Percentiles rank a stretch among this genome's conserved stretches.
phyloP scores from a whole-genome alignment of 495 filamentous ascomycete genomes.

The Aspergillus carlsbadensis region DNA sequence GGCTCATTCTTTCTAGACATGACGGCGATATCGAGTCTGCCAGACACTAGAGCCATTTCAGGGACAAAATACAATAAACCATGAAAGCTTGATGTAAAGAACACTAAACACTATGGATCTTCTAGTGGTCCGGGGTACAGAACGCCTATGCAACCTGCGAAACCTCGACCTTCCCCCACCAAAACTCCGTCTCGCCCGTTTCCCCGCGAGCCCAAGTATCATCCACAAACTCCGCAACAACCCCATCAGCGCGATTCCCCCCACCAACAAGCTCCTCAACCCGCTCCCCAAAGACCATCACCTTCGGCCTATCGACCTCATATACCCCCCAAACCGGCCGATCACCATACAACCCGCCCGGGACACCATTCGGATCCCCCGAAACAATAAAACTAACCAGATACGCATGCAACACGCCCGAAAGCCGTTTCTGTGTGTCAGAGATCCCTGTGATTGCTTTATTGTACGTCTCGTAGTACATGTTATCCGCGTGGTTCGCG shows the following conservation, averaged over 20 bases:
- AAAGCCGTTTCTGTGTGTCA: constrained; percentile 45
- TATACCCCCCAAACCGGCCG: constrained; percentile 35
- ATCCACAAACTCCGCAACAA: constrained; percentile 37
- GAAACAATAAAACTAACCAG: constrained; percentile 55
- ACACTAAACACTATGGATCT: too few species aligned
- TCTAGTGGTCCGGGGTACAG: too few species aligned
- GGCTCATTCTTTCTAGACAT: too few species aligned
- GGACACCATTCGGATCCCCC: constrained; percentile 49
- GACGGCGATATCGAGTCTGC: too few species aligned
- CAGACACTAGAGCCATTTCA: too few species aligned
- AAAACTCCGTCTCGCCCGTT: constrained; percentile 57
- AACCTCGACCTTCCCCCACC: constrained; percentile 47
- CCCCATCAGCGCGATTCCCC: constrained; percentile 24
- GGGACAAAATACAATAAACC: too few species aligned
- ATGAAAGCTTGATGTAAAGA: too few species aligned
- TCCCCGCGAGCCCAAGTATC: constrained; percentile 47
- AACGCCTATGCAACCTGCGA: constrained; percentile 21
- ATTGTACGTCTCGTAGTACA: constrained; percentile 55
- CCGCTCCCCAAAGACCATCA: constrained; percentile 59
- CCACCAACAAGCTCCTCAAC: constrained; percentile 58
- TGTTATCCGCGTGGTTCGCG: constrained; percentile 62
- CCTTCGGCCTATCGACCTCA: constrained; percentile 12
- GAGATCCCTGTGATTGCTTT: constrained; percentile 36
- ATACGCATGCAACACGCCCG: constrained; percentile 54
- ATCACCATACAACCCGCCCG: constrained; percentile 21